Evolutionary conservation across 257 asterid species (phyloP).

Genomic region (Coffea eugenioides): DNA sequence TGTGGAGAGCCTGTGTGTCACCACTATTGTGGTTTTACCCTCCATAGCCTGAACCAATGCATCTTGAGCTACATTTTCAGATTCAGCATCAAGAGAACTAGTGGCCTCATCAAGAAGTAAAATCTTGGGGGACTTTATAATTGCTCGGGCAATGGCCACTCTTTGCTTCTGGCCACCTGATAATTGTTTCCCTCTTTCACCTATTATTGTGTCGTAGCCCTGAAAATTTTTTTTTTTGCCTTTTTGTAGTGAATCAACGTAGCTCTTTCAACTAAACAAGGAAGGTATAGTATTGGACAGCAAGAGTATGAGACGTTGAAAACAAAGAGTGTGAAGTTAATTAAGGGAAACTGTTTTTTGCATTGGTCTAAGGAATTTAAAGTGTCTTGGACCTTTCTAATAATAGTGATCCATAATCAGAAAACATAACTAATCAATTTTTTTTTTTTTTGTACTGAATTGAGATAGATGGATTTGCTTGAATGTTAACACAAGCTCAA

Average conservation of each 20-base stretch:
- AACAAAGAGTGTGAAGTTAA: neutral
- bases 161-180: slow-evolving; percentile 16
- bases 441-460: no score
- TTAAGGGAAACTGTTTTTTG: neutral
- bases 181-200: slow-evolving; percentile 26
- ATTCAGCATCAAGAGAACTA: slow-evolving; percentile 30
- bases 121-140: slow-evolving; percentile 18
- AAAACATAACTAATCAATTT: neutral
- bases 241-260: no score
- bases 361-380: neutral
- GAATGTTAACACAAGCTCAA: neutral
- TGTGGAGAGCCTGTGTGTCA: slow-evolving; percentile 34
- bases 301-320: no score
- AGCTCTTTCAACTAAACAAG: no score
- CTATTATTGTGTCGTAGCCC: slow-evolving; percentile 26
- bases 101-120: slow-evolving; percentile 26
- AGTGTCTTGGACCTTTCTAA: neutral
- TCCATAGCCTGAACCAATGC: slow-evolving; percentile 34
- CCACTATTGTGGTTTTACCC: slow-evolving; percentile 33
- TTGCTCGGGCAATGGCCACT: slow-evolving; percentile 25
- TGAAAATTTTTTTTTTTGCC: neutral
- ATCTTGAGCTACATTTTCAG: slow-evolving; percentile 39
- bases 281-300: neutral
- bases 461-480: neutral
- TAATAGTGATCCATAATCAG: neutral